Percentiles rank a stretch among this genome's conserved stretches.
phyloP scores from a whole-genome alignment of 345 rosid genomes.

The Eucalyptus shirleyi region DNA sequence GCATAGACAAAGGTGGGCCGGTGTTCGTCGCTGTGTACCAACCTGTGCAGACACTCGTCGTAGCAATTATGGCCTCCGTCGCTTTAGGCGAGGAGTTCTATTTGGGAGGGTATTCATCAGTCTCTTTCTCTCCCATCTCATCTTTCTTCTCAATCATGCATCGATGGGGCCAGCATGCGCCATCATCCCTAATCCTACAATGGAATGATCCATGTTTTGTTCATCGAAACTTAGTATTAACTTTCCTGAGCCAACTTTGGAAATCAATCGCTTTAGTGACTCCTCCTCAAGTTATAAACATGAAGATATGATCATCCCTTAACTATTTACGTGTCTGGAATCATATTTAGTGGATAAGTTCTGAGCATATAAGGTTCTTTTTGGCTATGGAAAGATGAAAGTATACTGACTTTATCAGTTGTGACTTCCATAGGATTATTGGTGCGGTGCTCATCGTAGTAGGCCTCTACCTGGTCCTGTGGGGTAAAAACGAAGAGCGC shows the following conservation, averaged over 20 bases:
- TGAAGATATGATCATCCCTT: neutral
- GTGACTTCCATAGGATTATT: conserved; percentile 41
- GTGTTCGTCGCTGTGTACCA: conserved; percentile 98
- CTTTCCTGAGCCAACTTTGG: neutral
- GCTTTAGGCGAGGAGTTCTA: conserved; percentile 90
- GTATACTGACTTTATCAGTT: neutral
- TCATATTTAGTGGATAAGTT: neutral
- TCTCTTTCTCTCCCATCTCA: neutral
- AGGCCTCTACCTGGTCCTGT: conserved; percentile 81
- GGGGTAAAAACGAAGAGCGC: conserved; percentile 84
- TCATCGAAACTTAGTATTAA: neutral
- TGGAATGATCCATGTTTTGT: neutral
- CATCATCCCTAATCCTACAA: neutral
- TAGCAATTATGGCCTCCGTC: conserved; percentile 89
- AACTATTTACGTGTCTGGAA: neutral
- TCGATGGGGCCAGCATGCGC: neutral
- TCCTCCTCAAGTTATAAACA: neutral
- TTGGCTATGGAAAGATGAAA: neutral
- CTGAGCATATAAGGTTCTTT: neutral
- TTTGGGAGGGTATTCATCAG: conserved; percentile 67
- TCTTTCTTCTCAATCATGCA: neutral
- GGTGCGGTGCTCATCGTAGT: conserved; percentile 74
- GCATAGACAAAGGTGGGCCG: conserved; percentile 98
- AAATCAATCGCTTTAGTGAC: neutral
- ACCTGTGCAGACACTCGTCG: conserved; percentile 95